Evolutionary conservation across 441 rosid species (phyloP).

Genomic region (Flueggea neowawraea): DNA sequence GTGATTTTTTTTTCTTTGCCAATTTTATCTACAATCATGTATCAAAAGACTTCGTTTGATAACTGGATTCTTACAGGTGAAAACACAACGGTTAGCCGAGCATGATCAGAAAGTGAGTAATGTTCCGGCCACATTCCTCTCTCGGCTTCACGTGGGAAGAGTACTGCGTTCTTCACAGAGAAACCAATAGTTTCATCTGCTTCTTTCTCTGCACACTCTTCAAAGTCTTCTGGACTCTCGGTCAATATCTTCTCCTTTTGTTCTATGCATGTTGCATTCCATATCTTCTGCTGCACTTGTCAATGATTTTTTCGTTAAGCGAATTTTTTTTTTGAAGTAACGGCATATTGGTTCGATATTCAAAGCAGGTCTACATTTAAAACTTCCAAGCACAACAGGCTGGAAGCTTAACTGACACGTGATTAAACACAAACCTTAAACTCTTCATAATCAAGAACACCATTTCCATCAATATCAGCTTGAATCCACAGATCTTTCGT

Average conservation of each 20-base stretch:
- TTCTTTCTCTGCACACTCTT: slow-evolving; percentile 15
- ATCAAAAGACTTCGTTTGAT: slow-evolving; percentile 7
- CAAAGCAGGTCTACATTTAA: too few relatives aligned
- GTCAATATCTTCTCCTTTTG: slow-evolving; percentile 14
- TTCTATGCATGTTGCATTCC: slow-evolving; percentile 46
- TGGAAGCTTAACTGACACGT: too few relatives aligned
- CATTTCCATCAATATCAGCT: slow-evolving; percentile 72
- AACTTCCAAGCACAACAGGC: too few relatives aligned
- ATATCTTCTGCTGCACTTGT: slow-evolving; percentile 45
- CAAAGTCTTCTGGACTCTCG: slow-evolving; percentile 18
- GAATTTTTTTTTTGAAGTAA: too few relatives aligned
- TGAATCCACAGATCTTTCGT: slow-evolving; percentile 67
- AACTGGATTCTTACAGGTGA: slow-evolving; percentile 61
- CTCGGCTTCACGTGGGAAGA: slow-evolving; percentile 87
- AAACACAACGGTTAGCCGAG: slow-evolving; percentile 81
- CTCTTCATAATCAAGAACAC: slow-evolving; percentile 64
- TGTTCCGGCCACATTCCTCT: slow-evolving; percentile 87
- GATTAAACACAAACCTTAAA: slow-evolving; percentile 44
- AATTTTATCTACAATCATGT: slow-evolving; percentile 13
- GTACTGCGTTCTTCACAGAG: slow-evolving; percentile 65
- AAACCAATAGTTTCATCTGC: slow-evolving; percentile 59
- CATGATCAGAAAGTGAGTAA: slow-evolving; percentile 89
- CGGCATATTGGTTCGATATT: too few relatives aligned
- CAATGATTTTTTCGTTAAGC: neutral
- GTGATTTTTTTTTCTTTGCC: neutral